Evolutionary conservation across 2,329 filamentous ascomycete species (phyloP).

Genomic region (Dothideomycetes sp.): DNA sequence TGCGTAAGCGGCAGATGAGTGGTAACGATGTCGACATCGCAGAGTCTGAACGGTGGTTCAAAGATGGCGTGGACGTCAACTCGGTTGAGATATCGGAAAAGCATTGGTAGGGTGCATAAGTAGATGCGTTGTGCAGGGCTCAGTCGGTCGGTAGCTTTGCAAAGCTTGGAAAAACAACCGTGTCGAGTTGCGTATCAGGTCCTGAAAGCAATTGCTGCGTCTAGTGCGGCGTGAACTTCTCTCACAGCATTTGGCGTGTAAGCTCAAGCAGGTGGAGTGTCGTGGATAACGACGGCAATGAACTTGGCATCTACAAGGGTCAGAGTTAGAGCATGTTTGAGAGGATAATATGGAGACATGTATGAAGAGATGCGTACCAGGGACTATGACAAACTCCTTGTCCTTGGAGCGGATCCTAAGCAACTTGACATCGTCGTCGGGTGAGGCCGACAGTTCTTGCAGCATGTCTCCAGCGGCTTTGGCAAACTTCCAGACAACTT

Average conservation of each 20-base stretch:
- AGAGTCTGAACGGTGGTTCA: slow-evolving; percentile 59
- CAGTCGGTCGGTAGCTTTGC: too few species aligned
- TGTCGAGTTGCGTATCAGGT: too few species aligned
- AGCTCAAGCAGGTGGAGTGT: slow-evolving; percentile 59
- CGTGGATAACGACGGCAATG: slow-evolving; percentile 69
- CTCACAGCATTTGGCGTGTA: too few species aligned
- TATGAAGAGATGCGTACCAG: slow-evolving; percentile 33
- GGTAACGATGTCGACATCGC: slow-evolving; percentile 52
- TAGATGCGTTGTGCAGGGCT: too few species aligned
- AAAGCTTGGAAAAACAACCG: too few species aligned
- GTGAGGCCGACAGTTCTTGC: slow-evolving; percentile 58
- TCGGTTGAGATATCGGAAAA: slow-evolving; percentile 55
- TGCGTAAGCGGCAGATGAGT: slow-evolving; percentile 69
- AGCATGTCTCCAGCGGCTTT: slow-evolving; percentile 59
- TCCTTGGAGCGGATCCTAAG: slow-evolving; percentile 72
- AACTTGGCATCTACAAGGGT: slow-evolving; percentile 62
- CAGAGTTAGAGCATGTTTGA: neutral
- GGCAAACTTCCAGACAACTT: slow-evolving; percentile 68
- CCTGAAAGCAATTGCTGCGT: too few species aligned
- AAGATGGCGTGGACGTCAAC: slow-evolving; percentile 60
- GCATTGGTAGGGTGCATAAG: slow-evolving; percentile 47
- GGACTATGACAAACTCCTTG: slow-evolving; percentile 75
- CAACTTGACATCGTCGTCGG: slow-evolving; percentile 71
- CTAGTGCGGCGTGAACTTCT: too few species aligned
- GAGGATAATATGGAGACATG: too few species aligned